Evolutionary conservation across 1,139 yeast genomes (phyloP).

Genomic region (Nematodospora anomalae): DNA sequence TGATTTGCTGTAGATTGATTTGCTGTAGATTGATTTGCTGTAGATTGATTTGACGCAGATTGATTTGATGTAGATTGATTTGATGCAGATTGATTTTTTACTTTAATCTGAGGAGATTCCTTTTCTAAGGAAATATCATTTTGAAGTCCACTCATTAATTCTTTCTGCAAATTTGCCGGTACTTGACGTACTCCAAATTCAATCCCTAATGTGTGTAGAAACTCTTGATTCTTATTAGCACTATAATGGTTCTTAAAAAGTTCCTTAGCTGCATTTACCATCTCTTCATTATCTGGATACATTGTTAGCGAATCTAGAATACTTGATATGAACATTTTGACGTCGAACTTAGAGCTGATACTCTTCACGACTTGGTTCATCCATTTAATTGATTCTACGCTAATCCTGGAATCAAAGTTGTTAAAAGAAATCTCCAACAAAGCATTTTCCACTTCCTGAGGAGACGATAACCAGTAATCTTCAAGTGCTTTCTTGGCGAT

Average conservation of each 20-base stretch:
- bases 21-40: neutral
- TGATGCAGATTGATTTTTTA: neutral
- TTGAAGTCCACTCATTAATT: slow-evolving; percentile 30
- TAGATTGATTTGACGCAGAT: neutral
- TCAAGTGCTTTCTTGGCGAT: slow-evolving; percentile 56
- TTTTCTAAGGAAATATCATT: too few relatives aligned
- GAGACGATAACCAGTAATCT: slow-evolving; percentile 67
- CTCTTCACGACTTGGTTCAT: slow-evolving; percentile 30
- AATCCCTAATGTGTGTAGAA: slow-evolving; percentile 47
- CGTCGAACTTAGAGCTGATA: slow-evolving; percentile 34
- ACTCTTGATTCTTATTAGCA: slow-evolving; percentile 11
- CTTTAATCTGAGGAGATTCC: neutral
- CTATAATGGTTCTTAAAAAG: slow-evolving; percentile 31
- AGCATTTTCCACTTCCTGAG: slow-evolving; percentile 51
- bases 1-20: neutral
- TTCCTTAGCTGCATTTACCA: slow-evolving; percentile 9
- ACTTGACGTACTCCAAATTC: slow-evolving; percentile 47
- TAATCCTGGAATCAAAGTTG: slow-evolving; percentile 41
- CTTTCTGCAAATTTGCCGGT: slow-evolving; percentile 24
- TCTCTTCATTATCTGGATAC: slow-evolving; percentile 9
- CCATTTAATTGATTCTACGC: slow-evolving; percentile 43
- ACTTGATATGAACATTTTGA: slow-evolving; percentile 28
- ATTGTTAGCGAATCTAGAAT: slow-evolving; percentile 7
- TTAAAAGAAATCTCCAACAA: slow-evolving; percentile 54
- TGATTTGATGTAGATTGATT: neutral